Conservation (phyloP, 1,139 yeast genomes). For the Ashbya aceris region DNA sequence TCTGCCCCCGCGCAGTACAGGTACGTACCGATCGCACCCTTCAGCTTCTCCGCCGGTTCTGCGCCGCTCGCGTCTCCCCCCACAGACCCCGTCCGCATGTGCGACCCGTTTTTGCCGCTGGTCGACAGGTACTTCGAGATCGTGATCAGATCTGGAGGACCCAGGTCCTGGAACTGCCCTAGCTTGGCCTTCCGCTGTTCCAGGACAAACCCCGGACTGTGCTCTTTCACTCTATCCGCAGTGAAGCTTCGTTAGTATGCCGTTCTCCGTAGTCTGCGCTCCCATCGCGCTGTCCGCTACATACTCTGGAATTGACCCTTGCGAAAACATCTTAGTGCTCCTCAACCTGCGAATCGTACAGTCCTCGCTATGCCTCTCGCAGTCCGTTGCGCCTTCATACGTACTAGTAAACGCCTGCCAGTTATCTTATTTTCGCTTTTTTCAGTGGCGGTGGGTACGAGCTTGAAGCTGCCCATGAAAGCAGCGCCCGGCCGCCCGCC, state of each 20-base stretch:
- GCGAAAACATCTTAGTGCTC: slow-evolving; percentile 30
- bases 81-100: slow-evolving; percentile 5
- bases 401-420: too few species aligned
- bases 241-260: slow-evolving; percentile 1
- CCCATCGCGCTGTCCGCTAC: slow-evolving; percentile 12
- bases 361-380: too few species aligned
- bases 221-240: slow-evolving; percentile 38
- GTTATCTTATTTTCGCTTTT: too few species aligned
- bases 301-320: slow-evolving; percentile 45
- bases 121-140: slow-evolving; percentile 36
- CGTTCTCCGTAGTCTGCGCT: slow-evolving; percentile 2
- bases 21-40: slow-evolving; percentile 33
- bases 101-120: slow-evolving; percentile 3
- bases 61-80: slow-evolving; percentile 14
- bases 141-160: slow-evolving; percentile 89
- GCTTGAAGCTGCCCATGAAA: too few species aligned
- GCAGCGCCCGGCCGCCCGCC: too few species aligned
- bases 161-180: slow-evolving; percentile 48
- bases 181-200: slow-evolving; percentile 40
- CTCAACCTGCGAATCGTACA: neutral
- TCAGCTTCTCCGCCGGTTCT: slow-evolving; percentile 26
- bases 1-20: slow-evolving; percentile 49
- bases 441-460: neutral
- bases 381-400: too few species aligned
- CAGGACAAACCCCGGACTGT: slow-evolving; percentile 40